A percentile compares a stretch with the other conserved stretches of the same genome.
Evolutionary conservation across 345 rosid species (phyloP).

Genomic region (Acer campestre): DNA sequence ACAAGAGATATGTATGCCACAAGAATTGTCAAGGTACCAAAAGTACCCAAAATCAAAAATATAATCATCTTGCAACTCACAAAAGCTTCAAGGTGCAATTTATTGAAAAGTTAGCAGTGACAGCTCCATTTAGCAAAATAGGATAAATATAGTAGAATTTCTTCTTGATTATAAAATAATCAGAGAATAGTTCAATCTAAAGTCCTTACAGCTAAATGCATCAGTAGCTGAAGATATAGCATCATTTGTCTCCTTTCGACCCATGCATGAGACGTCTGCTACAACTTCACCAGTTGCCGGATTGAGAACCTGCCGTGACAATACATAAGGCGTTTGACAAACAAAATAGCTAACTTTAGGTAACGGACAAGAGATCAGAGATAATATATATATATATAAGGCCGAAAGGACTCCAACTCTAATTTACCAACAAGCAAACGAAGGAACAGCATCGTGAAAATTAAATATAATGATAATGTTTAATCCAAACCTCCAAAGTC

Average conservation of each 20-base stretch:
- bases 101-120: background rate
- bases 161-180: background rate
- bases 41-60: background rate
- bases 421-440: background rate
- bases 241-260: constrained; percentile 75
- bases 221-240: constrained; percentile 83
- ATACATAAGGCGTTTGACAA: background rate
- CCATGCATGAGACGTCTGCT: constrained; percentile 83
- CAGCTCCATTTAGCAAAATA: background rate
- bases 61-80: background rate
- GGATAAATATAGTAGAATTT: background rate
- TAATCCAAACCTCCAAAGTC: constrained; percentile 58
- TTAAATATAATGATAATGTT: background rate
- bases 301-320: constrained; percentile 67
- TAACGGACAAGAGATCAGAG: background rate
- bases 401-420: background rate
- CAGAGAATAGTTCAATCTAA: constrained; percentile 10
- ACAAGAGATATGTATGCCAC: background rate
- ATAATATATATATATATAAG: background rate
- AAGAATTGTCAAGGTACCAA: background rate
- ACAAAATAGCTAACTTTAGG: background rate
- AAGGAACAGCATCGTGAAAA: constrained; percentile 4
- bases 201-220: constrained; percentile 67
- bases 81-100: constrained; percentile 1
- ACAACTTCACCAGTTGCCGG: constrained; percentile 86